Evolutionary conservation across 1,139 yeast species (phyloP).

Genomic region (Geotrichum histeridarum): DNA sequence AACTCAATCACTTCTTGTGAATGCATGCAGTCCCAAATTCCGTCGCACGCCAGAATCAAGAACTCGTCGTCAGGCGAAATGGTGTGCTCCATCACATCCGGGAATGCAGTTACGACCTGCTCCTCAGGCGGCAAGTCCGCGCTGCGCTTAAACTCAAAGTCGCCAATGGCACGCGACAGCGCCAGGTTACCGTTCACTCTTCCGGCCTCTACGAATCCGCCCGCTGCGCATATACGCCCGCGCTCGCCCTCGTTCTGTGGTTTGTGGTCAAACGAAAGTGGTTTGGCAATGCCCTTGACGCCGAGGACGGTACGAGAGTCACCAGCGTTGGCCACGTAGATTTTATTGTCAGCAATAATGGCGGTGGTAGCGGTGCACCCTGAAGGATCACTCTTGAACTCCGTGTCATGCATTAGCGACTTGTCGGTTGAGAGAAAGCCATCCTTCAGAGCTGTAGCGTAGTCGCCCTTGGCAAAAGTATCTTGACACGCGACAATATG

Average conservation of each 20-base stretch:
- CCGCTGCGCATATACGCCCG: conserved; percentile 88
- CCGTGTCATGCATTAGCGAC: conserved; percentile 61
- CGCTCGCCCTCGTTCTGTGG: conserved; percentile 92
- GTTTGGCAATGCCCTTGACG: conserved; percentile 77
- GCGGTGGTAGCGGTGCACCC: conserved; percentile 97
- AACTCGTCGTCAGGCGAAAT: conserved; percentile 75
- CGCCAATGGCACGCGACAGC: conserved; percentile 92
- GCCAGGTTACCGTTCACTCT: conserved; percentile 97
- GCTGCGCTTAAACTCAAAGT: conserved; percentile 85
- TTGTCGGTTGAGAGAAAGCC: conserved; percentile 82
- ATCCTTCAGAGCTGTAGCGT: conserved; percentile 68
- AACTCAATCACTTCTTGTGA: conserved; percentile 92
- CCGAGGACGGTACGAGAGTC: conserved; percentile 93
- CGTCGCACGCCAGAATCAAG: conserved; percentile 91
- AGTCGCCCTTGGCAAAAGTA: conserved; percentile 54
- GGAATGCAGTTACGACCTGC: conserved; percentile 90
- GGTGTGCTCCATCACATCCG: conserved; percentile 78
- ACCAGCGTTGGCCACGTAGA: conserved; percentile 76
- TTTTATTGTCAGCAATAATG: conserved; percentile 52
- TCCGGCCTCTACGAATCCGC: conserved; percentile 93
- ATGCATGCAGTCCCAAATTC: conserved; percentile 96
- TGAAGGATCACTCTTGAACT: conserved; percentile 69
- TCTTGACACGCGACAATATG: conserved; percentile 60
- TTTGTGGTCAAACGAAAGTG: conserved; percentile 90
- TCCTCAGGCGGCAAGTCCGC: conserved; percentile 84